phyloP scores from a whole-genome alignment of 352 stramenopile genomes.

The Phytophthora kernoviae region DNA sequence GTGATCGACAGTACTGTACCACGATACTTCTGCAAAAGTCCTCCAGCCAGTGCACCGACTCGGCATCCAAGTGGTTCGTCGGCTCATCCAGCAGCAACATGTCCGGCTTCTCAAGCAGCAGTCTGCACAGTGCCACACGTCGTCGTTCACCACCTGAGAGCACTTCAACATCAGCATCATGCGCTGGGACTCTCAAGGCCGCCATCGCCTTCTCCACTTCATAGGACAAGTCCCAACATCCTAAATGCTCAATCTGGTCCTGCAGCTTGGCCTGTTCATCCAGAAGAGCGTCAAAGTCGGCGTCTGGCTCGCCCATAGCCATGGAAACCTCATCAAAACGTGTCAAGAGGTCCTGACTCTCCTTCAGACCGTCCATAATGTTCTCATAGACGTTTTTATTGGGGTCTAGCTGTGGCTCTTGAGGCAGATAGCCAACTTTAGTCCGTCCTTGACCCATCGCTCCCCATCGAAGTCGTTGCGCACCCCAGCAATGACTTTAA shows the following conservation, averaged over 20 bases:
- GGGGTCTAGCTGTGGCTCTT: conserved; percentile 87
- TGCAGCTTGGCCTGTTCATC: conserved; percentile 88
- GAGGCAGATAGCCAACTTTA: conserved; percentile 89
- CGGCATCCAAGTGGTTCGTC: conserved; percentile 98
- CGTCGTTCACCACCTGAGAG: conserved; percentile 94
- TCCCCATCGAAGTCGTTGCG: conserved; percentile 86
- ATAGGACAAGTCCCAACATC: conserved; percentile 83
- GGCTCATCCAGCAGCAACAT: conserved; percentile 98
- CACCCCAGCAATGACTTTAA: conserved; percentile 96
- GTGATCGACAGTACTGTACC: conserved; percentile 98
- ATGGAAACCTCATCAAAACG: conserved; percentile 89
- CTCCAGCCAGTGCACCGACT: conserved; percentile 97
- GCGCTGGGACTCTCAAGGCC: conserved; percentile 72
- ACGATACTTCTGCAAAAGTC: conserved; percentile 96
- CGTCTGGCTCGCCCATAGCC: conserved; percentile 90
- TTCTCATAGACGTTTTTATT: conserved; percentile 90
- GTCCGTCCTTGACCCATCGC: conserved; percentile 84
- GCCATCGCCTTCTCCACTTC: conserved; percentile 87
- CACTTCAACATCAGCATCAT: conserved; percentile 68
- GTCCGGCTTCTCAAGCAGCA: conserved; percentile 96
- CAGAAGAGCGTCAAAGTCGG: conserved; percentile 88
- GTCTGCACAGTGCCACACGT: conserved; percentile 94
- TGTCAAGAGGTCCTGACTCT: conserved; percentile 78
- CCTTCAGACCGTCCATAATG: conserved; percentile 89
- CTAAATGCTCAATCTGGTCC: conserved; percentile 84